A percentile compares a stretch with the other conserved stretches of the same genome.
These are phyloP conservation scores for Leccinum imitatum DNA, from an alignment of 768 basidiomycete species.

Conservation along the genomic window DNA sequence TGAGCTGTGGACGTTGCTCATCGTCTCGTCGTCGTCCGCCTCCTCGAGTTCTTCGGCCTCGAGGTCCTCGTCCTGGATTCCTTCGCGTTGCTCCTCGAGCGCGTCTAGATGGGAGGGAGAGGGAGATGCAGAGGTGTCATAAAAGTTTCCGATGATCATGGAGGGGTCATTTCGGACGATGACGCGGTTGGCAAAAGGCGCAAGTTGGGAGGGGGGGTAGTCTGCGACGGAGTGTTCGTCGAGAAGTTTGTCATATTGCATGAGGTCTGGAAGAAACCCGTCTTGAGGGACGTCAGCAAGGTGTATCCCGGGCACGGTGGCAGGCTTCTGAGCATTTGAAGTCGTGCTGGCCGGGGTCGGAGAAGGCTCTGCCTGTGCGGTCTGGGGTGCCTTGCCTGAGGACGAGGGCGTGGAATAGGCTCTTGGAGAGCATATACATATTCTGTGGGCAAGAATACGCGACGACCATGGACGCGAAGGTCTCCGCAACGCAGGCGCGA, in stretches of 20 bases:
- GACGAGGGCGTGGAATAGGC: constrained; percentile 20
- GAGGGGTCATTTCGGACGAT: constrained; percentile 71
- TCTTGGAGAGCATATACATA: constrained; percentile 5
- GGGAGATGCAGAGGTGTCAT: constrained; percentile 17
- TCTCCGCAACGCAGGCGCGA: constrained; percentile 14
- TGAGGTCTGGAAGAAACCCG: constrained; percentile 54
- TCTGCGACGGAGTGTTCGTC: constrained; percentile 58
- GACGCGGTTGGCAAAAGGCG: constrained; percentile 59
- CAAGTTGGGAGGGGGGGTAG: constrained; percentile 51
- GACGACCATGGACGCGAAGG: constrained; percentile 8
- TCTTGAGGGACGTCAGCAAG: constrained; percentile 26
- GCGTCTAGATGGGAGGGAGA: constrained; percentile 1
- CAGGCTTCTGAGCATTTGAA: constrained; percentile 1
- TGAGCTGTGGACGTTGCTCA: constrained; percentile 12
- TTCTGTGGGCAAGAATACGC: background rate
- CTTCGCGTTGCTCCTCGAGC: constrained; percentile 11
- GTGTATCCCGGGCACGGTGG: constrained; percentile 11
- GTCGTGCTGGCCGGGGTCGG: constrained; percentile 2
- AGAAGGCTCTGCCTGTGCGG: constrained; percentile 3
- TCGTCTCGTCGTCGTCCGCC: constrained; percentile 21
- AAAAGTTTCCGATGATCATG: constrained; percentile 48
- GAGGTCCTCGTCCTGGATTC: constrained; percentile 5
- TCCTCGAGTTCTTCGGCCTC: constrained; percentile 19
- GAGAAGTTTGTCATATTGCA: constrained; percentile 58
- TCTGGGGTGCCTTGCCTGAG: constrained; percentile 4